Base-by-base conservation (phyloP, 331 rosid genomes). In the Rosa hybrid region DNA sequence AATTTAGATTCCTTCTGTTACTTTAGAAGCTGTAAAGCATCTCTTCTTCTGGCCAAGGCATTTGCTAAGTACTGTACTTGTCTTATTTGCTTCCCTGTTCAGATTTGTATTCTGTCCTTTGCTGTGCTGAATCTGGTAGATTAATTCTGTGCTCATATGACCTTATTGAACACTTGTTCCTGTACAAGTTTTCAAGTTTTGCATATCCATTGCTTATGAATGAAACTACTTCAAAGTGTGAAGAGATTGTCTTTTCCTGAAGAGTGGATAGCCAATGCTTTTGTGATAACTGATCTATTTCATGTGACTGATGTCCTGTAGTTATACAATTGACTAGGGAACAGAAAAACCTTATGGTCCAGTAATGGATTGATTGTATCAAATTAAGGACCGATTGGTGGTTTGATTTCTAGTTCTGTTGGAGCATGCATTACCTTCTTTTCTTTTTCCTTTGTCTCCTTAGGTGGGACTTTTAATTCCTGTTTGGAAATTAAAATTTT, bases 151-250 rank as follows among this genome's bases (percentile, higher is more conserved):
- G 38, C 68, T 38, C 21, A 41, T 18, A 74, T 56, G 23, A 20
- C 53, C n/a, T 21, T 75, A 21, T 75, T 17, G 21, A 42, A 39
- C 76, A 72, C 72, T 34, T 74, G 51, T 79, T 76, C 71, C 49
- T 70, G 46, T 46, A 21, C 23, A 77, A 25, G 59, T 45, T 77
- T 56, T 54, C 62, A n/a, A 54, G 42, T 60, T 77, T 77, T 5
- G 78, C 56, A 45, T 54, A 56, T 80, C 79, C 76, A 45, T 74
- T 77, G 72, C 71, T n/a, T 63, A 27, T 51, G 12, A 76, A 51
- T 11, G 67, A 77, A 71, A 51, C 75, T 80, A 49, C 74, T 68
- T 74, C 79, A 60, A 68, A 38, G 45, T 39, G 48, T 79, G 17
- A 20, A 21, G 68, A 50, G 42, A 17, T 57, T 12, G 21, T 76